Evolutionary conservation across 352 stramenopile species (phyloP).

Genomic region (Aphanomyces invadans): DNA sequence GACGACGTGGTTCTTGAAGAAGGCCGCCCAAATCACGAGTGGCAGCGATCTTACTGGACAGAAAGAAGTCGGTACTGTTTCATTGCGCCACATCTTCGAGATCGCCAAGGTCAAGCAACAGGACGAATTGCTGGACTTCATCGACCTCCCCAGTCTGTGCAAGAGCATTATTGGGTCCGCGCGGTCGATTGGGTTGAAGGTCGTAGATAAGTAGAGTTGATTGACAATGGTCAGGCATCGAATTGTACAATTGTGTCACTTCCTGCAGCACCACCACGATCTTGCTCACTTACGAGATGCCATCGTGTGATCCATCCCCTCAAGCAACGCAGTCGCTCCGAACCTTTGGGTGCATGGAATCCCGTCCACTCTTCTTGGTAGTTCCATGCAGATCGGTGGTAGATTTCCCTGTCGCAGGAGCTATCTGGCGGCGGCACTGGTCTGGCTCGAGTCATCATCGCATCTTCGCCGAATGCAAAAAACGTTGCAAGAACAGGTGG

Average conservation of each 20-base stretch:
- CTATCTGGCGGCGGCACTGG: too few relatives aligned
- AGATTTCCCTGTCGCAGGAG: too few relatives aligned
- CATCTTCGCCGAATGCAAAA: neutral
- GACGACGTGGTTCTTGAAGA: slow-evolving; percentile 91
- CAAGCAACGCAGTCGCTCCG: too few relatives aligned
- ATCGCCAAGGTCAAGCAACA: slow-evolving; percentile 97
- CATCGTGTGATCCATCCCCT: too few relatives aligned
- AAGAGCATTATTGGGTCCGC: slow-evolving; percentile 90
- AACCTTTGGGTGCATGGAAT: too few relatives aligned
- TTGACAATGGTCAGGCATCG: slow-evolving; percentile 18
- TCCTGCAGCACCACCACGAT: too few relatives aligned
- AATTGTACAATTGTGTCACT: too few relatives aligned
- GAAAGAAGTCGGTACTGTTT: slow-evolving; percentile 75
- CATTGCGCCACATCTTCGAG: slow-evolving; percentile 95
- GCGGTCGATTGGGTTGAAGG: slow-evolving; percentile 87
- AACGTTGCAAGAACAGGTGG: neutral
- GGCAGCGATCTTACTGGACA: slow-evolving; percentile 71
- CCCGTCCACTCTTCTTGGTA: too few relatives aligned
- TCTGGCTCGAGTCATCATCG: too few relatives aligned
- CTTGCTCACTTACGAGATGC: too few relatives aligned
- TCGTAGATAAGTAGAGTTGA: slow-evolving; percentile 47
- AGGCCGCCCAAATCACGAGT: slow-evolving; percentile 77
- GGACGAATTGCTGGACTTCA: slow-evolving; percentile 90
- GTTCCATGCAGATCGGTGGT: too few relatives aligned
- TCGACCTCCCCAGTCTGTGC: slow-evolving; percentile 87